Evolutionary conservation across 2,329 filamentous ascomycete genomes (phyloP).

Genomic region (Aspergillus hortae): DNA sequence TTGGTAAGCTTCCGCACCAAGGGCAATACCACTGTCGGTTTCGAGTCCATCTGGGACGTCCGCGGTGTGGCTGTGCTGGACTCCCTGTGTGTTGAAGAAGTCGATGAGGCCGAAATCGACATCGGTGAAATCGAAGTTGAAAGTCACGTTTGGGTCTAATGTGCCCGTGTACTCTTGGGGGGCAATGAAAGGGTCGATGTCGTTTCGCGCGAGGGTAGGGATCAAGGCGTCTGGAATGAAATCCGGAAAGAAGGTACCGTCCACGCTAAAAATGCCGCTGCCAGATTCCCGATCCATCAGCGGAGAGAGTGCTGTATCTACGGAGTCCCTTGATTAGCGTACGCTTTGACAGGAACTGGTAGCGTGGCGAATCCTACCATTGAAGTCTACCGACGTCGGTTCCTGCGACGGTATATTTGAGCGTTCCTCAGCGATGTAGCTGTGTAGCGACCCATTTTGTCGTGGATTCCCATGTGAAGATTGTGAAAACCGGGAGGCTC

Average conservation of each 20-base stretch:
- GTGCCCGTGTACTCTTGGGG: constrained; percentile 22
- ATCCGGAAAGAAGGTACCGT: constrained; percentile 27
- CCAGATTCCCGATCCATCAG: constrained; percentile 24
- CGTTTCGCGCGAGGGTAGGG: constrained; percentile 20
- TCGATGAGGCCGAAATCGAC: constrained; percentile 27
- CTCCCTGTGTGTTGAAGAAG: constrained; percentile 21
- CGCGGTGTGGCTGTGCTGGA: constrained; percentile 5
- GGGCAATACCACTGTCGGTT: constrained; percentile 23
- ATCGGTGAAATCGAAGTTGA: constrained; percentile 26
- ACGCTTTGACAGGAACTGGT: background rate
- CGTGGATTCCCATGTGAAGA: background rate
- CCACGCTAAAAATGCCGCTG: constrained; percentile 26
- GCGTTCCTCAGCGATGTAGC: constrained; percentile 6
- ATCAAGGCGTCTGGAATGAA: constrained; percentile 28
- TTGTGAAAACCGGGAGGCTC: background rate
- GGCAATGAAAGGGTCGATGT: constrained; percentile 18
- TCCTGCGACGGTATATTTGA: background rate
- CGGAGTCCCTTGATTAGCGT: background rate
- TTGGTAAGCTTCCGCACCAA: constrained; percentile 26
- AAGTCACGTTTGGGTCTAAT: constrained; percentile 17
- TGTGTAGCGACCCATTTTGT: background rate
- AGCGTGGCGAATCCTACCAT: constrained; percentile 6
- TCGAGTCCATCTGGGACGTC: constrained; percentile 17
- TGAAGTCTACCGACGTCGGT: constrained; percentile 10
- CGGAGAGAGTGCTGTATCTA: constrained; percentile 16